phyloP scores from a whole-genome alignment of 2,329 filamentous ascomycete species.

The Aspergillus bombycis region DNA sequence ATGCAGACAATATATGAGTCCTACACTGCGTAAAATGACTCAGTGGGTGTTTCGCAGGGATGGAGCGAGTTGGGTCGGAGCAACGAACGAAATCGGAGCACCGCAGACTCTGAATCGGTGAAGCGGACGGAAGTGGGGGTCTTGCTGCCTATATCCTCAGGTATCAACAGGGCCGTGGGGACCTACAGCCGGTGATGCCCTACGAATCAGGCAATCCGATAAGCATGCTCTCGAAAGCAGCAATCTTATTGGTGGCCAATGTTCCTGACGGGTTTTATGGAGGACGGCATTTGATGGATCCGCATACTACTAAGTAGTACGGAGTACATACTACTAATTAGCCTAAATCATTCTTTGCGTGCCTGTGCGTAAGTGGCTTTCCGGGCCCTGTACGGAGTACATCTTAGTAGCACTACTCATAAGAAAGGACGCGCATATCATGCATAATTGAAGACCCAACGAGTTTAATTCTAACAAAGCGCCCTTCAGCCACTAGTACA shows the following conservation, averaged over 20 bases:
- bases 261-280: constrained; percentile 5
- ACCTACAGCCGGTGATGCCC: neutral
- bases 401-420: neutral
- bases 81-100: constrained; percentile 1
- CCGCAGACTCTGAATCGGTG: constrained; percentile 12
- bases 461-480: neutral
- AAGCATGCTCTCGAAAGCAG: neutral
- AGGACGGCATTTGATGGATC: neutral
- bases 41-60: neutral
- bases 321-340: neutral
- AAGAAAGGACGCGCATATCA: neutral
- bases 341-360: neutral
- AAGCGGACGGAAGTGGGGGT: neutral
- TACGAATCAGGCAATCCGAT: neutral
- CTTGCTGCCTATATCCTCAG: neutral
- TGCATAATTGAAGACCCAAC: neutral
- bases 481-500: neutral
- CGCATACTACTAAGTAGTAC: no score
- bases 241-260: neutral
- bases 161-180: neutral
- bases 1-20: neutral
- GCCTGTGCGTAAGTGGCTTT: neutral
- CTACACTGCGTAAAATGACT: neutral
- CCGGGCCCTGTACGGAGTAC: neutral
- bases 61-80: neutral